These are phyloP conservation scores for Ophiocytium majus DNA, from an alignment of 352 stramenopile species.

Conservation along the genomic window DNA sequence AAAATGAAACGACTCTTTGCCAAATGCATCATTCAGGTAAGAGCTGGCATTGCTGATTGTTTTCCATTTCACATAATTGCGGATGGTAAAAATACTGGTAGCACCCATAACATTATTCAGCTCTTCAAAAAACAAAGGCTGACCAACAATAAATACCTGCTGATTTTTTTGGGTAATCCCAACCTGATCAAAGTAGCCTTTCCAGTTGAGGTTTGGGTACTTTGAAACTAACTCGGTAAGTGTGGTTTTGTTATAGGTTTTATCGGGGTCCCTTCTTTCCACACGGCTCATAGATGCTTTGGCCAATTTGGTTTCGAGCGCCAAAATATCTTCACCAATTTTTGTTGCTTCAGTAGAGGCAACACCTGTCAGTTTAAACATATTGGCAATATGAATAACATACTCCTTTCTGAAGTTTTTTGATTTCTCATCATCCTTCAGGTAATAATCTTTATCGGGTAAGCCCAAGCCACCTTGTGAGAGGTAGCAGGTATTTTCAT, in stretches of 20 bases:
- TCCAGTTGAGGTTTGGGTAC: no score
- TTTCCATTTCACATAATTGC: no score
- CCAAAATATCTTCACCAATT: background rate
- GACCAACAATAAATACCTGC: no score
- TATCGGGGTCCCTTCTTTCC: background rate
- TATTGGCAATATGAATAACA: background rate
- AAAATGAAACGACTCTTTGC: no score
- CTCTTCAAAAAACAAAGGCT: no score
- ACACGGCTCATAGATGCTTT: background rate
- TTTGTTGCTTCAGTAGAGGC: background rate
- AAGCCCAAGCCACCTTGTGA: background rate
- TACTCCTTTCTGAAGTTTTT: background rate
- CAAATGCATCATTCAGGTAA: no score
- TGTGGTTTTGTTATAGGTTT: constrained; percentile 7
- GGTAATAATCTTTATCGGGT: background rate
- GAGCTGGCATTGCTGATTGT: no score
- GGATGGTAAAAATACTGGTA: no score
- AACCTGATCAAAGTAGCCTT: no score
- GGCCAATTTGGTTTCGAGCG: background rate
- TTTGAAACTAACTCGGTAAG: background rate
- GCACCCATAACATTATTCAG: no score
- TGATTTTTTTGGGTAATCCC: no score
- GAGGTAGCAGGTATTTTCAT: background rate
- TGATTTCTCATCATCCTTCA: background rate
- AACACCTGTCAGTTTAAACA: background rate